Base-by-base conservation (phyloP, 129 eudicot genomes). In the Centrapalus pauciflorus region DNA sequence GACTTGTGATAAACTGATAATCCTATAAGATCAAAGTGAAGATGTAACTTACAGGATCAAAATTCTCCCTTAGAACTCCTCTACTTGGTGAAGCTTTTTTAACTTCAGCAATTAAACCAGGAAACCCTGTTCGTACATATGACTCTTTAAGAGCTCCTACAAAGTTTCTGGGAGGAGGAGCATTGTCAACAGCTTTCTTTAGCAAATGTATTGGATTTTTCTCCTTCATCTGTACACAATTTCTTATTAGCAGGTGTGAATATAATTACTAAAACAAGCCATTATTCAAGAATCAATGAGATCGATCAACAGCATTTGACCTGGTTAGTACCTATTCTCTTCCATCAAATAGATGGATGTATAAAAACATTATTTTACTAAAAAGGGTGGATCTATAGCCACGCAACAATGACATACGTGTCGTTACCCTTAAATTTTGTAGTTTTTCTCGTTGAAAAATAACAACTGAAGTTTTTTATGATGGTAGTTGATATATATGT, bases 1-100 rank as follows among this genome's bases (percentile, higher is more conserved):
- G 17, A 26, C 2, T n/a, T 45, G 7, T 12, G 7, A 38, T 29
- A 32, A 58, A 4, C 13, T 58, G 23, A n/a, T 43, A 35, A 9
- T 41, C 13, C 14, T n/a, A n/a, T n/a, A n/a, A n/a, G n/a, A n/a
- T 46, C 23, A 40, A 40, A 19, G 56, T 2, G 7, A 28, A 70
- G 16, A 55, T 66, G 3, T 21, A 33, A 75, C 89, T 71, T 86
- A 93, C 99, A 26, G 99, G 99, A 82, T 93, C 55, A 72, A 93
- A 93, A 70, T 93, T 77, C 81, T 89, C 96, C 81, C 96, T 83
- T 27, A 93, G 32, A 59, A 93, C 80, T 34, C 99, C 99, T 78
- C 95, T 85, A 81, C 96, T 88, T 6, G 99, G 99, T 26, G 99
- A 93, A 69, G 99, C 99, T 81, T 93, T 93, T 82, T 93, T 93